Percentiles rank a stretch among this genome's conserved stretches.
Evolutionary conservation across 1,284 basidiomycete species (phyloP).

Genomic region (Vanrija sp.): DNA sequence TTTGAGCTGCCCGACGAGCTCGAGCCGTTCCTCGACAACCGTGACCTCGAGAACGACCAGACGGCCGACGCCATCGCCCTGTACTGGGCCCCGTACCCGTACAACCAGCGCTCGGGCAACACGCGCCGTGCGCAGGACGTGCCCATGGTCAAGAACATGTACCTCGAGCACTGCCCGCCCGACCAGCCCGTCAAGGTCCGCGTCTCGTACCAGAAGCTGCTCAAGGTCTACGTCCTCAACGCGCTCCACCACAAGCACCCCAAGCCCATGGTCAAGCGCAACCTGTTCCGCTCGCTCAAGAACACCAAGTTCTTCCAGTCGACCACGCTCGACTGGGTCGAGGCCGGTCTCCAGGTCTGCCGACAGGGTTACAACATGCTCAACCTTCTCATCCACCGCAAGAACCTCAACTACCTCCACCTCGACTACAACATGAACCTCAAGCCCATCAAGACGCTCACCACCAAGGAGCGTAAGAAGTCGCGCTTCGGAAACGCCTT

Average conservation of each 20-base stretch:
- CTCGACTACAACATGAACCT: constrained; percentile 53
- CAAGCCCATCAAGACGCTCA: constrained; percentile 97
- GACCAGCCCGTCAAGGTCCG: constrained; percentile 96
- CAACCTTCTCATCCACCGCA: constrained; percentile 96
- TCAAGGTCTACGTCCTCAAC: constrained; percentile 95
- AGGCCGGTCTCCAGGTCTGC: constrained; percentile 97
- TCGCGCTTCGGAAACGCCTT: constrained; percentile 99
- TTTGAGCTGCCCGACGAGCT: constrained; percentile 81
- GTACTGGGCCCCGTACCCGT: constrained; percentile 98
- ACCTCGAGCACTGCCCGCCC: constrained; percentile 95
- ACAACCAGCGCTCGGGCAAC: constrained; percentile 84
- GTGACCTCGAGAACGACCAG: constrained; percentile 79
- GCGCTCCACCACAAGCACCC: constrained; percentile 82
- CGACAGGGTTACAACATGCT: constrained; percentile 99
- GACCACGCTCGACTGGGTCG: constrained; percentile 97
- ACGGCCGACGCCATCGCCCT: constrained; percentile 96
- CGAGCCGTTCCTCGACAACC: constrained; percentile 76
- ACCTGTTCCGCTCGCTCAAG: constrained; percentile 91
- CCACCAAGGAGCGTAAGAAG: constrained; percentile 99
- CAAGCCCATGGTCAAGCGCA: constrained; percentile 97
- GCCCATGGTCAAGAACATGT: constrained; percentile 96
- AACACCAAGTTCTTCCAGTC: constrained; percentile 99
- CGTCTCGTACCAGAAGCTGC: constrained; percentile 97
- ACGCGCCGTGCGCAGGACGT: constrained; percentile 94
- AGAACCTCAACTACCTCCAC: constrained; percentile 87